A percentile compares a stretch with the other conserved stretches of the same genome.
Conservation (phyloP, 2,329 filamentous ascomycete species). For the Microcyclosporella mali region DNA sequence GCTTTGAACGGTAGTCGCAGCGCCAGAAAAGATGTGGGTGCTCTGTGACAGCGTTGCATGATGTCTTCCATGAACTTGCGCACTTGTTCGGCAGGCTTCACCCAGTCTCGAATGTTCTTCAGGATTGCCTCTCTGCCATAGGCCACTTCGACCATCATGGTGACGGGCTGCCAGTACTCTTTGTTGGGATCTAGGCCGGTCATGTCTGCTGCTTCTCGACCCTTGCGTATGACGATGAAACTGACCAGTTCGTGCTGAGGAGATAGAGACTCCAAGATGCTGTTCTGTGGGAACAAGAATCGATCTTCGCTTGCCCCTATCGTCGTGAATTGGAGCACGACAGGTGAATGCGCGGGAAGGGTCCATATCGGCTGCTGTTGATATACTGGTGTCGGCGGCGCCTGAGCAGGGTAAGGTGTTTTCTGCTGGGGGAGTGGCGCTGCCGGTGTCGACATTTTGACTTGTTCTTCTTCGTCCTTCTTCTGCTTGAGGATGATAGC, state of each 20-base stretch:
- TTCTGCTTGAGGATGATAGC: slow-evolving; percentile 40
- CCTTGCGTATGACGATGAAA: slow-evolving; percentile 70
- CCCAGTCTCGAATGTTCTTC: slow-evolving; percentile 50
- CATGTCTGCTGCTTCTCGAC: slow-evolving; percentile 47
- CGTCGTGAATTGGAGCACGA: slow-evolving; percentile 59
- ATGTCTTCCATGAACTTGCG: slow-evolving; percentile 51
- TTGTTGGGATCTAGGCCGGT: slow-evolving; percentile 36
- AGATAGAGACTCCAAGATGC: slow-evolving; percentile 62
- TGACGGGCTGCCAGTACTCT: slow-evolving; percentile 75
- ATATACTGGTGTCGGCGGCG: slow-evolving; percentile 9
- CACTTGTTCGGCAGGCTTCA: slow-evolving; percentile 50
- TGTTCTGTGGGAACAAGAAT: slow-evolving; percentile 72
- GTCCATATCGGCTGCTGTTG: slow-evolving; percentile 22
- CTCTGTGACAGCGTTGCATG: slow-evolving; percentile 52
- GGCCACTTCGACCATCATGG: slow-evolving; percentile 49
- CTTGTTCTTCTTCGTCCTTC: slow-evolving; percentile 19
- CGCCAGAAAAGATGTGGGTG: slow-evolving; percentile 51
- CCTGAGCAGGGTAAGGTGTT: slow-evolving; percentile 7
- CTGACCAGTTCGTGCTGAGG: slow-evolving; percentile 58
- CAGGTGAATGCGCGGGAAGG: slow-evolving; percentile 51
- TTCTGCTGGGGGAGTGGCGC: slow-evolving; percentile 11
- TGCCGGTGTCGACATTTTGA: slow-evolving; percentile 14
- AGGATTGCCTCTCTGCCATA: slow-evolving; percentile 48
- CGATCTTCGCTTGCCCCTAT: slow-evolving; percentile 61
- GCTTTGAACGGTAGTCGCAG: slow-evolving; percentile 46